These are phyloP conservation scores for Malania oleifera DNA, from an alignment of 164 flowering plant species.

Conservation along the genomic window DNA sequence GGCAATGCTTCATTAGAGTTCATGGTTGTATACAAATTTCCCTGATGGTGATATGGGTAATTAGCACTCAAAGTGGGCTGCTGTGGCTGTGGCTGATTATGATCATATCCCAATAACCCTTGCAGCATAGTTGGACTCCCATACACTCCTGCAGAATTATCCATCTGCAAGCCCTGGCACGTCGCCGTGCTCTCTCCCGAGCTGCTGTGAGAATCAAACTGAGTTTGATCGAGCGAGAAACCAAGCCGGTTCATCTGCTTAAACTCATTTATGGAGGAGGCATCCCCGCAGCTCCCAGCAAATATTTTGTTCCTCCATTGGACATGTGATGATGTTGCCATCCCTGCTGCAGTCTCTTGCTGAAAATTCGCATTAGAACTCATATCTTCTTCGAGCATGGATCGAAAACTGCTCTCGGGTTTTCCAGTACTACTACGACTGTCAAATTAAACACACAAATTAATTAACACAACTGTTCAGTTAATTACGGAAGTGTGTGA, in stretches of 20 bases:
- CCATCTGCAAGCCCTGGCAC: slow-evolving; percentile 24
- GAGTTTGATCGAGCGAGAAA: slow-evolving; percentile 37
- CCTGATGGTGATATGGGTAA: slow-evolving; percentile 24
- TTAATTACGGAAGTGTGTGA: too few species aligned
- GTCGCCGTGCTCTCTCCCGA: slow-evolving; percentile 30
- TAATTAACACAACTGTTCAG: not conserved
- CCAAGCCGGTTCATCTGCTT: slow-evolving; percentile 23
- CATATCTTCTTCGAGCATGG: slow-evolving; percentile 44
- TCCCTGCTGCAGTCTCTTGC: slow-evolving; percentile 21
- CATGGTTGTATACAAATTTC: too few species aligned
- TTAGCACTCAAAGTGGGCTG: slow-evolving; percentile 21
- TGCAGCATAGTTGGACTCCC: slow-evolving; percentile 40
- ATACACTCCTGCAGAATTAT: slow-evolving; percentile 25
- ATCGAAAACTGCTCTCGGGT: slow-evolving; percentile 38
- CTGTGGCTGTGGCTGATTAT: slow-evolving; percentile 15
- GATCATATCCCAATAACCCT: slow-evolving; percentile 35
- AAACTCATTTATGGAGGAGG: slow-evolving; percentile 16
- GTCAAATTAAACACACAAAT: slow-evolving; percentile 1
- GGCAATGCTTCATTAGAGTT: slow-evolving; percentile 22
- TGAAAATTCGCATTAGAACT: slow-evolving; percentile 21
- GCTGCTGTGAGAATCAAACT: slow-evolving; percentile 30
- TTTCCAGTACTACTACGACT: slow-evolving; percentile 45
- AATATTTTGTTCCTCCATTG: slow-evolving; percentile 36
- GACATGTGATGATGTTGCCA: slow-evolving; percentile 16
- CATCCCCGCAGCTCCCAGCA: slow-evolving; percentile 13